Base-by-base conservation (phyloP, 202 grass and related monocot genomes). In the Setaria italica region DNA sequence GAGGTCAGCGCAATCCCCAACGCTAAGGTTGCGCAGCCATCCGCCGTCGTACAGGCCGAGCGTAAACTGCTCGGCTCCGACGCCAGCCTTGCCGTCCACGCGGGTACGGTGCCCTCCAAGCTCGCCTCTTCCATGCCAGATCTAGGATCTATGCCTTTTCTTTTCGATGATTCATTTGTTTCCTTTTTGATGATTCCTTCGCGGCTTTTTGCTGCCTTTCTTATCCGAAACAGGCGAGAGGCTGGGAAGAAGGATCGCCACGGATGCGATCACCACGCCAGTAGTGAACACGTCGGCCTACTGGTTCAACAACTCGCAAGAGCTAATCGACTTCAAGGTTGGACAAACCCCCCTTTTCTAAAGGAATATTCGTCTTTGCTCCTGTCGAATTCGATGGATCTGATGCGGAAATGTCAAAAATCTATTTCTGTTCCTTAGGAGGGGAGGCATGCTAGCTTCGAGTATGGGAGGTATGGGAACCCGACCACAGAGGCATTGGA, bases 291-390 rank as follows among this genome's bases (percentile, higher is more conserved):
- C 97, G 29, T 99, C 97, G 57, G 97, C 97, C 81, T 96, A 94
- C 87, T 99, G 97, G 91, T 99, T 99, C 80, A 92, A 90, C 56
- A 99, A 94, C 82, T 92, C 97, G n/a, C 82, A 99, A 68, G 97
- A 99, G 85, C 87, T 99, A 76, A 94, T 99, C 30, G 97, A 99
- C 80, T 99, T 99, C 82, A 99, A 99, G 97, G 97, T 94, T 85
- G 33, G 4, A 49, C 45, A 29, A 55, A 60, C 12, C 33, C 7
- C 47, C 25, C 57, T 17, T 91, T 42, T 4, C 21, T 77, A 25
- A 78, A 75, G 20, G 51, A 76, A 12, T 67, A 29, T 47, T 83
- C 37, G 63, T 17, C 13, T 20, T 69, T 70, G 1, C 25, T 33
- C 14, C 11, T 69, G 11, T 63, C 33, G 9, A 42, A 32, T 80